A percentile compares a stretch with the other conserved stretches of the same genome.
Conservation (phyloP, 2,329 filamentous ascomycete species). For the Westerdykella ornata region DNA sequence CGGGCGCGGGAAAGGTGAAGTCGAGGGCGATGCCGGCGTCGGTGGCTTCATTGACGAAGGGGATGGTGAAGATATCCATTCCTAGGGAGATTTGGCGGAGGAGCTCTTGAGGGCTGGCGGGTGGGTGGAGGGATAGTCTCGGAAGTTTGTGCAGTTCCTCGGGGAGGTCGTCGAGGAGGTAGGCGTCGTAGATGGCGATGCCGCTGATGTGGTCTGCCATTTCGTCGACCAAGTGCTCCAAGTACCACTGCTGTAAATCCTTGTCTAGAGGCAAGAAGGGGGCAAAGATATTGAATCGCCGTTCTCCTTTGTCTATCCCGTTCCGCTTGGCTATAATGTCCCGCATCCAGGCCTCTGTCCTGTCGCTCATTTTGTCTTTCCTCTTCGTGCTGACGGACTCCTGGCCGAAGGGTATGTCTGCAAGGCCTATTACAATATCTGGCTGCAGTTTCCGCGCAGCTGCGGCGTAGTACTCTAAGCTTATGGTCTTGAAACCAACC, state of each 20-base stretch:
- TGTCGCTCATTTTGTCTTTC: slow-evolving; percentile 73
- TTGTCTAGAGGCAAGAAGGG: slow-evolving; percentile 68
- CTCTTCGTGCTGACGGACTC: slow-evolving; percentile 60
- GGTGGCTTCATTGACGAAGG: slow-evolving; percentile 66
- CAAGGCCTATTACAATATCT: slow-evolving; percentile 72
- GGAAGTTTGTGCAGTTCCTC: slow-evolving; percentile 57
- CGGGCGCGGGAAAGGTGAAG: slow-evolving; percentile 61
- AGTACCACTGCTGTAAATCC: slow-evolving; percentile 70
- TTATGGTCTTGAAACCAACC: slow-evolving; percentile 70
- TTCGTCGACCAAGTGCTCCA: slow-evolving; percentile 64
- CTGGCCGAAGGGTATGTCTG: slow-evolving; percentile 61
- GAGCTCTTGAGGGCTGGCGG: slow-evolving; percentile 66
- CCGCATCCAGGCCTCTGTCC: slow-evolving; percentile 75
- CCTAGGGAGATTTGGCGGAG: slow-evolving; percentile 70
- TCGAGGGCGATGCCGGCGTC: slow-evolving; percentile 79
- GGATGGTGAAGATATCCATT: slow-evolving; percentile 70
- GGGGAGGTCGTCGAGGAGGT: slow-evolving; percentile 61
- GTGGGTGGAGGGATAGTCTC: slow-evolving; percentile 65
- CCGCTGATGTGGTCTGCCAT: slow-evolving; percentile 49
- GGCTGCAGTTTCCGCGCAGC: slow-evolving; percentile 61
- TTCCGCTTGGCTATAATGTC: slow-evolving; percentile 52
- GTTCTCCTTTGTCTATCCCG: slow-evolving; percentile 24
- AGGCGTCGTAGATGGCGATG: slow-evolving; percentile 71
- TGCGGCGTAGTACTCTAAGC: slow-evolving; percentile 62
- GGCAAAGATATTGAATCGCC: slow-evolving; percentile 46